These are phyloP conservation scores for Debaryomyces udenii DNA, from an alignment of 1,139 yeast species.

Conservation along the genomic window DNA sequence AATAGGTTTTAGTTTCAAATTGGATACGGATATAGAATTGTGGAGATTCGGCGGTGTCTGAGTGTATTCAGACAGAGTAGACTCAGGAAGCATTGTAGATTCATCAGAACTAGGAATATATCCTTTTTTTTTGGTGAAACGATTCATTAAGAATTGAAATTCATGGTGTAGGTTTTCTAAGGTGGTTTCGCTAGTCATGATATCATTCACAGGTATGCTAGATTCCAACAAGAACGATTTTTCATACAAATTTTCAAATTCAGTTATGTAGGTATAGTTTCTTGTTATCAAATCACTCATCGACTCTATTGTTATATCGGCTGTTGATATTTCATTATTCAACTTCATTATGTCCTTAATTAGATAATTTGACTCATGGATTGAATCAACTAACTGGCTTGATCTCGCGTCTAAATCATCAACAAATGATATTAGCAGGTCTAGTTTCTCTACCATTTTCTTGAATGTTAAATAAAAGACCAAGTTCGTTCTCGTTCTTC, in stretches of 20 bases:
- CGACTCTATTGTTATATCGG: slow-evolving; percentile 38
- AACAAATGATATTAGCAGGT: slow-evolving; percentile 33
- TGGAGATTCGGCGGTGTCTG: slow-evolving; percentile 19
- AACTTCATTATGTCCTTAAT: slow-evolving; percentile 25
- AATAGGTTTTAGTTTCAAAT: slow-evolving; percentile 45
- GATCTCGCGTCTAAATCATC: slow-evolving; percentile 35
- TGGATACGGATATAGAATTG: slow-evolving; percentile 37
- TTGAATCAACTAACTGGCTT: slow-evolving; percentile 24
- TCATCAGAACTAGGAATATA: neutral
- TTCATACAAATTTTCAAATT: slow-evolving; percentile 35
- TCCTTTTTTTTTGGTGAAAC: slow-evolving; percentile 6
- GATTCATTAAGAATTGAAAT: slow-evolving; percentile 36
- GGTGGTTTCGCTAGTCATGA: slow-evolving; percentile 47
- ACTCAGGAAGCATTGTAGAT: neutral
- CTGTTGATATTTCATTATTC: slow-evolving; percentile 26
- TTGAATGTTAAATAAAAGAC: no score
- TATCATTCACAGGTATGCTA: slow-evolving; percentile 34
- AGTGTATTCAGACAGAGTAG: neutral
- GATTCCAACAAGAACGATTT: slow-evolving; percentile 40
- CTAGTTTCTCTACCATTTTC: slow-evolving; percentile 26
- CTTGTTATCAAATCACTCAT: slow-evolving; percentile 26
- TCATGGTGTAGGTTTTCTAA: slow-evolving; percentile 54
- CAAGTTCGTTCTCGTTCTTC: no score
- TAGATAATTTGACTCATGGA: slow-evolving; percentile 26
- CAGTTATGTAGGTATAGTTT: slow-evolving; percentile 28